Evolutionary conservation across 768 basidiomycete genomes (phyloP), one percentile per base, ranked within the genome.

Genomic region (Boletus edulis): DNA sequence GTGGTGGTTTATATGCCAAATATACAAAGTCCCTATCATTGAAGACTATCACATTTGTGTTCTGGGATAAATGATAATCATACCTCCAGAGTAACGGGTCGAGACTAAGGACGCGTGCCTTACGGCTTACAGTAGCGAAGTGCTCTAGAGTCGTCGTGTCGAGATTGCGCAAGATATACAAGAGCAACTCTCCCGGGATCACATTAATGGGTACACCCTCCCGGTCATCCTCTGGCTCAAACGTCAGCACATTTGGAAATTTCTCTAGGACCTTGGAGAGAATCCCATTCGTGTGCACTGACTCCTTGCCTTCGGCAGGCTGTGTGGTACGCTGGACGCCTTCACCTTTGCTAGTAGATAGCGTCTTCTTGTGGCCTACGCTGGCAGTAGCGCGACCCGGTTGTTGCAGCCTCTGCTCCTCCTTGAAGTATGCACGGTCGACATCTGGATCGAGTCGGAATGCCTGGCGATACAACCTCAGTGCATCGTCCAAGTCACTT

Each of bases 81-180:
- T 59, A 89, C 91, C 84, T 87, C 92, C 92, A 94, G 51, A 92
- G 80, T 4, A 75, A 75, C 18, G 79, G 71, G 57, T 91, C 89
- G 48, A 92, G 71, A 11, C 83, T 85, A 18, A 95, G 59, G 10
- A 91, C 63, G 40, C 93, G 80, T 5, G 89, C 87, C 64, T 86
- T 92, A 52, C 87, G 83, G 66, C 81, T 84, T 3, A 89, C 83
- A 18, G 72, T 62, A 0, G 83, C 94, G 63, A 97, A 94, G 10
- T 88, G 80, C 68, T 94, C 94, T 35, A 96, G 73, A 22, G 83
- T 70, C 3, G 81, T 78, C 2, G 81, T 76, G 62, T 91, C 87
- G 39, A 96, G 74, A 56, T 77, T 76, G 31, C 78, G 73, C n/a
- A 95, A 71, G 50, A 94, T 79, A 39, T 77, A 67, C 32, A 91